Base-by-base conservation (phyloP, 345 rosid species). In the Anacardium occidentale region DNA sequence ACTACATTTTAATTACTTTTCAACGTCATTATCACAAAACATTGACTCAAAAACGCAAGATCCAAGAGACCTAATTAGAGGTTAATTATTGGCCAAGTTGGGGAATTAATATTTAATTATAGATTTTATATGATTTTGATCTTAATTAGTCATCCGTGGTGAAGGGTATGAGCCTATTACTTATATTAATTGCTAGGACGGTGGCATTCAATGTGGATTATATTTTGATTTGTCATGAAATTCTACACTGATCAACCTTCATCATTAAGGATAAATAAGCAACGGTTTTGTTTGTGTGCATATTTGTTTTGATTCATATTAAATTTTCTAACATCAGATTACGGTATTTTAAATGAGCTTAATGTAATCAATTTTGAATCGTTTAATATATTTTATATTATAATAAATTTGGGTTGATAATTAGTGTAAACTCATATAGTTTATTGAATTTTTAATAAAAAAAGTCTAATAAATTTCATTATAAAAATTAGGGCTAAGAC, bases 11-110 rank as follows among this genome's bases (percentile, higher is more conserved):
- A 62, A 34, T 37, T 63, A 9, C 22, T n/a, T 37, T 40, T 63
- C 48, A 62, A 37, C n/a, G 42, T 62, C 29, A 20, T 63, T 42
- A 63, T n/a, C 47, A 63, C 51, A 42, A 42, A 5, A 37, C 50
- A 62, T n/a, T 62, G 25, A 62, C 66, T n/a, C 5, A 3, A 11
- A 63, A 63, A 40, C 67, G 11, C 29, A 50, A 42, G 67, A 63
- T 63, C 67, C 67, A 63, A 63, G 67, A 63, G 64, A 40, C 22
- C 25, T 29, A 20, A 63, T 50, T 15, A 50, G 53, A 4, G n/a
- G 14, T 50, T 50, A 50, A 40, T 12, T 12, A 6, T 45, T 50
- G 26, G 48, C 42, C 67, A 63, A 63, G 67, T 63, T 63, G 53
- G 26, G 52, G 52, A 40, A 42, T 63, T 42, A 6, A 37, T 37